Percentiles rank a stretch among this genome's conserved stretches.
Conservation (phyloP, 2,329 filamentous ascomycete genomes). For the Colletotrichum godetiae region DNA sequence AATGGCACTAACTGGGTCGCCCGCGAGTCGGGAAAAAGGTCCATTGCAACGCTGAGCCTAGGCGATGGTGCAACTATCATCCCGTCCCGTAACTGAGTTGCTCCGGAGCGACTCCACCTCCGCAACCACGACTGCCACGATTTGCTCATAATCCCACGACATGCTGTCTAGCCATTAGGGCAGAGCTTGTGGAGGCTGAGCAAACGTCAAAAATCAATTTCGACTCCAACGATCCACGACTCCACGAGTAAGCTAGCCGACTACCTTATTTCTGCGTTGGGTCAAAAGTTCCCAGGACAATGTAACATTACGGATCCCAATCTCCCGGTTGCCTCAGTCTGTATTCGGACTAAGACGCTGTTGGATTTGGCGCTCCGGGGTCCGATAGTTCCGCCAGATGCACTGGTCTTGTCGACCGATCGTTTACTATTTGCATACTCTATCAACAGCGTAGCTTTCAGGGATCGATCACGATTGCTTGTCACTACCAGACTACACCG, state of each 20-base stretch:
- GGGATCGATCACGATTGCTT: too few species aligned
- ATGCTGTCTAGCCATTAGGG: background rate
- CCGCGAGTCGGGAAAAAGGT: constrained; percentile 9
- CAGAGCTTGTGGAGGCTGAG: constrained; percentile 20
- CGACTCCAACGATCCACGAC: constrained; percentile 3
- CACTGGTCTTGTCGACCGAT: background rate
- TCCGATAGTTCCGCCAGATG: constrained; percentile 1
- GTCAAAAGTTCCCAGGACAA: background rate
- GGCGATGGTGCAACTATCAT: constrained; percentile 25
- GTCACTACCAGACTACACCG: background rate
- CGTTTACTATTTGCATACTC: too few species aligned
- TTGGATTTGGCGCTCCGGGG: constrained; percentile 2
- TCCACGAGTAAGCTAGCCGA: background rate
- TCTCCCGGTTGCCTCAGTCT: background rate
- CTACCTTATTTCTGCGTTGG: background rate
- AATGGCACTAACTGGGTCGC: background rate
- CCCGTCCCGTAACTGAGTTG: constrained; percentile 24
- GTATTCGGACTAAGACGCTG: background rate
- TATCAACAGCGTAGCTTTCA: too few species aligned
- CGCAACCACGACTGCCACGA: background rate
- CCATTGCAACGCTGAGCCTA: constrained; percentile 10
- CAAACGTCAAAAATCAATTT: constrained; percentile 1
- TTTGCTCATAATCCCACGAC: background rate
- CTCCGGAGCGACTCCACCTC: constrained; percentile 20
- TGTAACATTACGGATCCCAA: constrained; percentile 2